Conservation (phyloP, 768 basidiomycete species). For the Coprinopsis cinerea region DNA sequence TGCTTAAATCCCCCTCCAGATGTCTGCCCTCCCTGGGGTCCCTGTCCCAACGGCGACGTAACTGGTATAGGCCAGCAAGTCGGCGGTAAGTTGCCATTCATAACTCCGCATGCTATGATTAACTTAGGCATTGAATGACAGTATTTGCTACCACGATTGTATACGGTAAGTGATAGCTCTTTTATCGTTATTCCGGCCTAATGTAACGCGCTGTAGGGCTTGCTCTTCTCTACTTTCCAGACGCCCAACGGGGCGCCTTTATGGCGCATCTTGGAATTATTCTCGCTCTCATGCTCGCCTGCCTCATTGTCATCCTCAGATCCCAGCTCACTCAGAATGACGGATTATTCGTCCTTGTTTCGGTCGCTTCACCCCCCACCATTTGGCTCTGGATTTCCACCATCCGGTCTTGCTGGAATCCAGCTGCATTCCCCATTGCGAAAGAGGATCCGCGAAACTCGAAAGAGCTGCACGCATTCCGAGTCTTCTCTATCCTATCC, state of each 20-base stretch:
- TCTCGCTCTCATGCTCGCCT: not conserved
- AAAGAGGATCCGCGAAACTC: not conserved
- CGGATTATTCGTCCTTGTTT: not conserved
- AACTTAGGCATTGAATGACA: no score
- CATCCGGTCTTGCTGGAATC: not conserved
- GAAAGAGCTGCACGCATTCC: not conserved
- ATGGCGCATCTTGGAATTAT: not conserved
- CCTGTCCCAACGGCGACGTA: slow-evolving; percentile 19
- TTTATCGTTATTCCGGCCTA: no score
- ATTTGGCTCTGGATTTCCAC: not conserved
- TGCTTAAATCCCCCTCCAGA: no score
- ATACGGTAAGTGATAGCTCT: no score
- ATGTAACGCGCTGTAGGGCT: no score
- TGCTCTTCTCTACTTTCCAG: no score
- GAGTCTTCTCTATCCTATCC: not conserved
- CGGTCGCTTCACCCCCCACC: not conserved
- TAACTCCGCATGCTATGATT: no score
- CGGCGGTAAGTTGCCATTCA: slow-evolving; percentile 10
- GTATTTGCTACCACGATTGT: slow-evolving; percentile 7
- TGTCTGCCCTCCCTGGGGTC: slow-evolving; percentile 11
- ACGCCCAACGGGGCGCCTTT: no score
- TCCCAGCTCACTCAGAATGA: not conserved
- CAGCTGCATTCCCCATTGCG: not conserved
- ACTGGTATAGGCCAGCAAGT: slow-evolving; percentile 18
- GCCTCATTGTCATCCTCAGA: not conserved